These are phyloP conservation scores for Scutellaria barbata DNA, from an alignment of 257 asterid genomes.

Conservation along the genomic window DNA sequence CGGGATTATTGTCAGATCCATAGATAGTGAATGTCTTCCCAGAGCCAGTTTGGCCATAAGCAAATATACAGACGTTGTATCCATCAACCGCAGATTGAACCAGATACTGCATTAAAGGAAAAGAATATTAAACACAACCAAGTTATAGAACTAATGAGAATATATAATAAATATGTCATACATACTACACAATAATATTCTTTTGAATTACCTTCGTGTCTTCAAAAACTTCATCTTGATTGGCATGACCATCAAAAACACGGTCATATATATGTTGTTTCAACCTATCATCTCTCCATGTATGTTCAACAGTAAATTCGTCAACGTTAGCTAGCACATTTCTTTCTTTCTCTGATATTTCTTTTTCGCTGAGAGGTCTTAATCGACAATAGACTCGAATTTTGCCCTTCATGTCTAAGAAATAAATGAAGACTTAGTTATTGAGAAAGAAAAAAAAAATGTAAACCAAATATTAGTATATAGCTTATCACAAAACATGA, in stretches of 20 bases:
- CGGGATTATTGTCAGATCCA: slow-evolving; percentile 85
- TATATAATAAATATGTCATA: slow-evolving; percentile 1
- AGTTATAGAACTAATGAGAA: slow-evolving; percentile 27
- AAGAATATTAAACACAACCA: slow-evolving; percentile 18
- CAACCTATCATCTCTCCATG: slow-evolving; percentile 80
- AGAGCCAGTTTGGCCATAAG: slow-evolving; percentile 99
- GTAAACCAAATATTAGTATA: not conserved
- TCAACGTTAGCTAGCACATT: slow-evolving; percentile 62
- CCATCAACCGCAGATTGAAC: slow-evolving; percentile 99
- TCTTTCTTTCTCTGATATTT: slow-evolving; percentile 66
- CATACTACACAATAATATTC: not conserved
- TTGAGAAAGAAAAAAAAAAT: slow-evolving; percentile 24
- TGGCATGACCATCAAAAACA: slow-evolving; percentile 78
- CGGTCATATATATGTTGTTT: slow-evolving; percentile 94
- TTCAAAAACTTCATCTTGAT: slow-evolving; percentile 89
- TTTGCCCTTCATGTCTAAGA: slow-evolving; percentile 93
- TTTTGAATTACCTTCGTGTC: slow-evolving; percentile 83
- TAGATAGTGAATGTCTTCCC: slow-evolving; percentile 96
- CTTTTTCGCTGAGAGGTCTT: slow-evolving; percentile 89
- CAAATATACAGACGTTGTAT: slow-evolving; percentile 92
- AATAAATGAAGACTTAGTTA: slow-evolving; percentile 26
- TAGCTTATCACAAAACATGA: not conserved
- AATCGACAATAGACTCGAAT: slow-evolving; percentile 91
- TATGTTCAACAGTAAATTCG: slow-evolving; percentile 90
- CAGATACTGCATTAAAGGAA: slow-evolving; percentile 66